Percentiles rank a stretch among this genome's conserved stretches.
Conservation (phyloP, 73 alveolate genomes). For the Diophrys appendiculata region DNA sequence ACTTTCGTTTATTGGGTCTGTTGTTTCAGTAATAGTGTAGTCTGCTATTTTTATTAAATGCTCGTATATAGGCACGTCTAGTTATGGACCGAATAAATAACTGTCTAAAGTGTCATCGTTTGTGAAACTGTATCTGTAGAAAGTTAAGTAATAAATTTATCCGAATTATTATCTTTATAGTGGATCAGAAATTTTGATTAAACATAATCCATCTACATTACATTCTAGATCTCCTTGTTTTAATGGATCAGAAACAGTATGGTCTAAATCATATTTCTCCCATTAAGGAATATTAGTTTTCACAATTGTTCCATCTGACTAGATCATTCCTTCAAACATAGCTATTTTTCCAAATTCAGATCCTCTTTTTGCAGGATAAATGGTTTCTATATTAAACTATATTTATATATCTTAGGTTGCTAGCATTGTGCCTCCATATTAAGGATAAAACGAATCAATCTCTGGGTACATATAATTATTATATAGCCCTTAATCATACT, state of each 20-base stretch:
- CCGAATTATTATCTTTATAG: not conserved
- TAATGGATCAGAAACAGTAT: not conserved
- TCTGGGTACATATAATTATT: not conserved
- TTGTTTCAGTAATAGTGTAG: not conserved
- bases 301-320: not conserved
- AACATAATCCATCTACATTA: not conserved
- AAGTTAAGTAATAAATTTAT: not conserved
- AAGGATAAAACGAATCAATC: not conserved
- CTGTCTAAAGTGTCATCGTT: not conserved
- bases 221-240: not conserved
- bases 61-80: not conserved
- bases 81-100: not conserved
- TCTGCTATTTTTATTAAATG: not conserved
- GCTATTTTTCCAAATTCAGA: not conserved
- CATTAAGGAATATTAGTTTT: not conserved
- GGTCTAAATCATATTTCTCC: not conserved
- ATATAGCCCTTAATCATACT: conserved; percentile 3
- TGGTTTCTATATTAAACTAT: not conserved
- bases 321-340: not conserved
- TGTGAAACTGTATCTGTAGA: not conserved
- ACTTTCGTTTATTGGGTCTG: not conserved
- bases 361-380: not conserved
- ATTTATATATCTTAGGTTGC: not conserved
- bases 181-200: not conserved
- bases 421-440: not conserved